Conservation (phyloP, 106 monocot genomes). For the Acorus calamus region DNA sequence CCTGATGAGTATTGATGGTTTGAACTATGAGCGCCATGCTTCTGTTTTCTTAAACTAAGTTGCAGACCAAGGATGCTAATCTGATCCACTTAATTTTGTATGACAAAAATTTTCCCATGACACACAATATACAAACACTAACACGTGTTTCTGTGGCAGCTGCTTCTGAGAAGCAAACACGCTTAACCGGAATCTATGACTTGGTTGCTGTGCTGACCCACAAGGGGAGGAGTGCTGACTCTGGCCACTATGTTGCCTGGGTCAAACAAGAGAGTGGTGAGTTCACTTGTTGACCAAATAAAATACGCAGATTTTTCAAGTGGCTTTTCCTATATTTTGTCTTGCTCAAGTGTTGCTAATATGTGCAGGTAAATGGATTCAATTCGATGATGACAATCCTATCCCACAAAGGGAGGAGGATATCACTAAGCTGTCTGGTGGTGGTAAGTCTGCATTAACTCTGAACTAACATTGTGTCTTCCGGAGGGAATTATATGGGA, state of each 20-base stretch:
- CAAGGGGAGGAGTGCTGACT: slow-evolving; percentile 94
- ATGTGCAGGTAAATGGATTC: slow-evolving; percentile 78
- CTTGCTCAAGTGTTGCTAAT: background rate
- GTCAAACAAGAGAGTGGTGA: slow-evolving; percentile 91
- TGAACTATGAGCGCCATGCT: too few species aligned
- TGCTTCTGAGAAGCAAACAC: slow-evolving; percentile 31
- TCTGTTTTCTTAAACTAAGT: background rate
- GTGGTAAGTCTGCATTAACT: slow-evolving; percentile 39
- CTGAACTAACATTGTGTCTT: too few species aligned
- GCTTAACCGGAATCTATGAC: slow-evolving; percentile 91
- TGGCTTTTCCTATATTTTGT: background rate
- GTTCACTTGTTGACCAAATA: background rate
- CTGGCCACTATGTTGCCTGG: slow-evolving; percentile 98
- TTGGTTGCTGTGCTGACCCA: slow-evolving; percentile 92
- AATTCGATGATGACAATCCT: slow-evolving; percentile 86
- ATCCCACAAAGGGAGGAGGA: slow-evolving; percentile 81
- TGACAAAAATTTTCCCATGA: too few species aligned
- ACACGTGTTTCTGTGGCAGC: slow-evolving; percentile 1
- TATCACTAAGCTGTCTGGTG: slow-evolving; percentile 88
- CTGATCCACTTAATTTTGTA: too few species aligned
- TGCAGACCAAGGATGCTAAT: background rate
- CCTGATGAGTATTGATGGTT: too few species aligned
- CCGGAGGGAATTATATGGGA: too few species aligned
- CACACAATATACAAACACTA: background rate
- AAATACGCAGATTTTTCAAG: background rate